phyloP scores from a whole-genome alignment of 371 early-diverging fungal genomes.

The Umbelopsis sp. region DNA sequence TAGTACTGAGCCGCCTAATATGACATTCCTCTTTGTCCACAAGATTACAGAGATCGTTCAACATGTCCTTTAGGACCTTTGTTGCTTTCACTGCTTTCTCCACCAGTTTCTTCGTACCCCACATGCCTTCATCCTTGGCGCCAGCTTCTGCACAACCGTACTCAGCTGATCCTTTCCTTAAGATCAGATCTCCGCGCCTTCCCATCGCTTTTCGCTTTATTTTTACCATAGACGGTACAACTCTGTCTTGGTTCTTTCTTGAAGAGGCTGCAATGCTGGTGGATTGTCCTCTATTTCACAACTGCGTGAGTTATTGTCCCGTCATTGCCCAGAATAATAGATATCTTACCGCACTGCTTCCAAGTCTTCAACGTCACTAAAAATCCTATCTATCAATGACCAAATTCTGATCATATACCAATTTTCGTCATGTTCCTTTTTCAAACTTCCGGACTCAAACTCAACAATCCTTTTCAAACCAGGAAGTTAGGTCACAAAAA shows the following conservation, averaged over 20 bases:
- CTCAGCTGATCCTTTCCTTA: slow-evolving; percentile 23
- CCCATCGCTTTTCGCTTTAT: slow-evolving; percentile 24
- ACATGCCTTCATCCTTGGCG: slow-evolving; percentile 18
- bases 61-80: slow-evolving; percentile 29
- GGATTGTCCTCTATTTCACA: slow-evolving; percentile 20
- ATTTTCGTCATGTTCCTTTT: slow-evolving; percentile 14
- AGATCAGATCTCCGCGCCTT: slow-evolving; percentile 22
- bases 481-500: too few species aligned
- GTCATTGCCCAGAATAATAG: not conserved
- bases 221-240: slow-evolving; percentile 15
- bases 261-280: not conserved
- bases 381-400: slow-evolving; percentile 24
- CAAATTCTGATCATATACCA: slow-evolving; percentile 22
- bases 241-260: slow-evolving; percentile 25
- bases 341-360: slow-evolving; percentile 23
- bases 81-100: slow-evolving; percentile 25
- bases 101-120: slow-evolving; percentile 21
- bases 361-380: slow-evolving; percentile 21
- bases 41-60: slow-evolving; percentile 16
- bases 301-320: slow-evolving; percentile 13
- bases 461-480: slow-evolving; percentile 18
- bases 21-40: slow-evolving; percentile 20
- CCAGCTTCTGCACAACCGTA: slow-evolving; percentile 26
- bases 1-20: slow-evolving; percentile 17
- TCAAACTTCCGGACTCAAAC: slow-evolving; percentile 23